Evolutionary conservation across 352 stramenopile species (phyloP), one percentile per base, ranked within the genome.

Genomic region (Globisporangium parvum): DNA sequence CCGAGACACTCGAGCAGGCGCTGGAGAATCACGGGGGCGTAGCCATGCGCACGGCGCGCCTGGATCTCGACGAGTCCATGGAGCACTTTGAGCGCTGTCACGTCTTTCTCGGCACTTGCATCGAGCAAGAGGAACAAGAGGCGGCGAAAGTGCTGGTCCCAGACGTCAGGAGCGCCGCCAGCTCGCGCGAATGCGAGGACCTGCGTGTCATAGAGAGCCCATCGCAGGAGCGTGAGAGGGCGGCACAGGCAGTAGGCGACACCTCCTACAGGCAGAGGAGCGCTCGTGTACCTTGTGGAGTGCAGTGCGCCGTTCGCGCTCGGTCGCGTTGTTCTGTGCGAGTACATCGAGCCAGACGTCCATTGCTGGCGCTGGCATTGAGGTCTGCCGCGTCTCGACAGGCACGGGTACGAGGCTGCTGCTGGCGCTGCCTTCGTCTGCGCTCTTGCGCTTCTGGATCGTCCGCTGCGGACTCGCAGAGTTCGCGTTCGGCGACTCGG

Each of bases 21-120:
- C 28, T 79, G 53, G 18, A 88, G 55, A 55, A 91, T 76, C n/a
- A 75, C 61, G 35, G 85, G 69, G 33, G 82, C 71, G 60, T 79
- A 87, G 51, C 72, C 67, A 52, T 87, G 62, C 0, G 69, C 65
- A 8, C 73, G 78, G 35, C 58, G 55, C 14, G 65, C 56, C 31
- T 85, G 76, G 18, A 57, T 53, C 40, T 69, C 51, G 6, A 91
- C 63, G 18, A 91, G 55, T 14, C 58, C 60, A 40, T 78, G 65
- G 0, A 91, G 47, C 42, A 87, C 69, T 20, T 80, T 81, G n/a
- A 89, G 60, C 0, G 76, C 75, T 18, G 70, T 70, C 12, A 73
- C 59, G 31, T 85, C 70, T 1, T 71, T 70, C 15, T 85, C 73
- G 9, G 64, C 74, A 1, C 67, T 71, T 47, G 60, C 66, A 40